A percentile compares a stretch with the other conserved stretches of the same genome.
Evolutionary conservation across 805 yeast genomes (phyloP).

Genomic region (Jamesozyma lodderae): DNA sequence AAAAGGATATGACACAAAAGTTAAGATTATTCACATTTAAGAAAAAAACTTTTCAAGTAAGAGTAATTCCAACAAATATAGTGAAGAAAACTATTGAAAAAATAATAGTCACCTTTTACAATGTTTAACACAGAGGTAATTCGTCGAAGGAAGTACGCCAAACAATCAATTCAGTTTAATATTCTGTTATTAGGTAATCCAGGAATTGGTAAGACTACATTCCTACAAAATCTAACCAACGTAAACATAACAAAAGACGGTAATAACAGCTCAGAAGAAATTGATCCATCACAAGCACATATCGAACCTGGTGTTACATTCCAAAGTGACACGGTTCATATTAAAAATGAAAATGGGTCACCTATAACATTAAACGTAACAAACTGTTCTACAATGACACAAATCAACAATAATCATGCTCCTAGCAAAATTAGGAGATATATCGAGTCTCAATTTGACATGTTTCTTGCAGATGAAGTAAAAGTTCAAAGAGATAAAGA

Average conservation of each 20-base stretch:
- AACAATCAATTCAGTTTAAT: conserved; percentile 53
- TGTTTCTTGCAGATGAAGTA: conserved; percentile 63
- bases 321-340: conserved; percentile 1
- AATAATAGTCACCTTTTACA: background rate
- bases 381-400: conserved; percentile 30
- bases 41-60: too few species aligned
- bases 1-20: too few species aligned
- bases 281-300: conserved; percentile 2
- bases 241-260: background rate
- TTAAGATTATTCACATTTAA: too few species aligned
- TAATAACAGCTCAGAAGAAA: background rate
- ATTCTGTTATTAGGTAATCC: conserved; percentile 63
- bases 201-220: conserved; percentile 69
- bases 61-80: too few species aligned
- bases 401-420: conserved; percentile 51
- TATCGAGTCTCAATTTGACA: conserved; percentile 64
- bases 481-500: conserved; percentile 61
- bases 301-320: background rate
- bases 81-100: too few species aligned
- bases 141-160: conserved; percentile 53
- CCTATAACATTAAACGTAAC: conserved; percentile 47
- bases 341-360: conserved; percentile 1
- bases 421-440: conserved; percentile 44
- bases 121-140: conserved; percentile 30
- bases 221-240: conserved; percentile 47